Percentiles rank a stretch among this genome's conserved stretches.
Conservation (phyloP, 805 yeast species). For the Cyberlindnera maritima region DNA sequence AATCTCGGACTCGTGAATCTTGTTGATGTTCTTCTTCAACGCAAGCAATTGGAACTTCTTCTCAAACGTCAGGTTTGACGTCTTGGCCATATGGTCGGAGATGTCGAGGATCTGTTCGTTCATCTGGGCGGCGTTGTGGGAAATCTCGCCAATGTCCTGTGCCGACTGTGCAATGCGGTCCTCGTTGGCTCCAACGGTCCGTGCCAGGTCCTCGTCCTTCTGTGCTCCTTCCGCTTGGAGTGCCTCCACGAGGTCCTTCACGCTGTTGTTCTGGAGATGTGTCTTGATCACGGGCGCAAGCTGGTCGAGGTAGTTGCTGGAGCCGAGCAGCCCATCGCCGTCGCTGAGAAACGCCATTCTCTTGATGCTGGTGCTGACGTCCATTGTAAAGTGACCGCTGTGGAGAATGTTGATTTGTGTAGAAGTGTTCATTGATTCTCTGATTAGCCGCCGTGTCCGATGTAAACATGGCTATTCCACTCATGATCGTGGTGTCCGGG, state of each 20-base stretch:
- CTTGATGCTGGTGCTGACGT: conserved; percentile 1
- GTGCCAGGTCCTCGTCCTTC: conserved; percentile 62
- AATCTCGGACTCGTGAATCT: conserved; percentile 68
- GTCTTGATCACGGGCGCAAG: conserved; percentile 71
- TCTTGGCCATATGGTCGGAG: conserved; percentile 53
- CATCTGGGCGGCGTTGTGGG: conserved; percentile 53
- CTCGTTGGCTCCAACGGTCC: conserved; percentile 59
- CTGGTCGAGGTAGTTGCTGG: conserved; percentile 76
- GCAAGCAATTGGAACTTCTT: conserved; percentile 59
- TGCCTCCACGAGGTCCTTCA: conserved; percentile 53
- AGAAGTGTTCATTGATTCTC: no score
- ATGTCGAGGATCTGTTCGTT: conserved; percentile 53
- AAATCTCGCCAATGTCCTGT: conserved; percentile 59
- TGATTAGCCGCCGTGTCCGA: conserved; percentile 2
- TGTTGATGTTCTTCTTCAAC: conserved; percentile 59
- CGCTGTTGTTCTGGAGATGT: conserved; percentile 51
- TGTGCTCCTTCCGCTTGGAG: conserved; percentile 55
- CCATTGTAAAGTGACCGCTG: background rate
- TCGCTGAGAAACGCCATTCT: conserved; percentile 23
- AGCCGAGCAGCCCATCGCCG: conserved; percentile 28
- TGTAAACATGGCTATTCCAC: background rate
- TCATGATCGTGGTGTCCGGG: background rate
- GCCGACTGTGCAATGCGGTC: conserved; percentile 56
- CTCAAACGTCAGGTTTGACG: conserved; percentile 64
- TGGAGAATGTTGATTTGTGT: background rate